Evolutionary conservation across 352 stramenopile species (phyloP).

Genomic region (Plasmopara viticola): DNA sequence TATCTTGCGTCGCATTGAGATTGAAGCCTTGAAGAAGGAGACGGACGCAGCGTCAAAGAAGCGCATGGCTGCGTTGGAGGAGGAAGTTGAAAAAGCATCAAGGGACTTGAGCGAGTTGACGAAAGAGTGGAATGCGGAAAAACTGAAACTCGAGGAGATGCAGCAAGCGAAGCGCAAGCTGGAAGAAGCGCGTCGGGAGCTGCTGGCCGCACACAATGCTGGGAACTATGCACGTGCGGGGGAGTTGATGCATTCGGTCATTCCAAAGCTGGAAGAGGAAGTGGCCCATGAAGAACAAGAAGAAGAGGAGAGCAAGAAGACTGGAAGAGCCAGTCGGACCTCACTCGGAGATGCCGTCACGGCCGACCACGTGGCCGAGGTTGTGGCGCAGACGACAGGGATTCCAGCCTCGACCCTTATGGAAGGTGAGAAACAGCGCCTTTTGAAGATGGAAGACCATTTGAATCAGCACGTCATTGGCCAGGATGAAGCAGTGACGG

Average conservation of each 20-base stretch:
- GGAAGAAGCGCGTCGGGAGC: conserved; percentile 64
- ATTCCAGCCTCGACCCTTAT: conserved; percentile 93
- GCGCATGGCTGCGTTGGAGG: conserved; percentile 46
- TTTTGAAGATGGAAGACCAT: conserved; percentile 91
- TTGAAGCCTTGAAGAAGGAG: conserved; percentile 76
- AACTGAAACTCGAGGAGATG: conserved; percentile 64
- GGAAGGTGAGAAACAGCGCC: conserved; percentile 91
- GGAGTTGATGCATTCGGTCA: conserved; percentile 77
- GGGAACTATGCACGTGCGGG: conserved; percentile 74
- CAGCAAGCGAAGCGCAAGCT: conserved; percentile 70
- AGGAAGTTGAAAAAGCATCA: conserved; percentile 56
- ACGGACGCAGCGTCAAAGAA: conserved; percentile 70
- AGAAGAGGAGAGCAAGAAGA: conserved; percentile 37
- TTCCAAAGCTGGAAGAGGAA: conserved; percentile 61
- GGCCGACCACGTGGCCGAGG: conserved; percentile 90
- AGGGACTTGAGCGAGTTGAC: conserved; percentile 54
- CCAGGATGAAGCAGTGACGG: conserved; percentile 86
- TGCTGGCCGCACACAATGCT: conserved; percentile 63
- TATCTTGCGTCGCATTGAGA: conserved; percentile 73
- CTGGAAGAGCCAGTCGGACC: conserved; percentile 29
- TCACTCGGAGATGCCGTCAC: conserved; percentile 87
- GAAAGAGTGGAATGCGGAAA: conserved; percentile 76
- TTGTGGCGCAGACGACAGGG: conserved; percentile 88
- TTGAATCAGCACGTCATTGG: conserved; percentile 90
- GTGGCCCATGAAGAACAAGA: conserved; percentile 61